These are phyloP conservation scores for Tetraselmis striata DNA, from an alignment of 139 green algal genomes.

Conservation along the genomic window DNA sequence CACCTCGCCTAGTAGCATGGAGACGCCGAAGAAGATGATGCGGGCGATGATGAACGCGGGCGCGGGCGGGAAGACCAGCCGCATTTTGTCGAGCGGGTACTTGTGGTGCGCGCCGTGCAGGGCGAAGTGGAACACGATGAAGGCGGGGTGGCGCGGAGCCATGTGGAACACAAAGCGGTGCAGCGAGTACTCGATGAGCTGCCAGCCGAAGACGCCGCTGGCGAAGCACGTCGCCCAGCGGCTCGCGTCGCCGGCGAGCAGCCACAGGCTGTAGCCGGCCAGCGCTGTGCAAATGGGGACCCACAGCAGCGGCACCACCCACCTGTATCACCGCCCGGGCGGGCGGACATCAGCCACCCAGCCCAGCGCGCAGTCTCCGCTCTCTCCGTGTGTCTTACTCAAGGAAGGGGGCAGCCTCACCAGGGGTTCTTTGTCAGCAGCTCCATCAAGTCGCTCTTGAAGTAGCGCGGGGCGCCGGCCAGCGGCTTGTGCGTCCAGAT, in stretches of 20 bases:
- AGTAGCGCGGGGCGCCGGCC: constrained; percentile 72
- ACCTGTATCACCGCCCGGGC: no score
- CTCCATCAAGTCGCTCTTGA: constrained; percentile 52
- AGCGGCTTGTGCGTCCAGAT: constrained; percentile 74
- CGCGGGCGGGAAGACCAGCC: constrained; percentile 89
- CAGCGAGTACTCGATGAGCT: constrained; percentile 82
- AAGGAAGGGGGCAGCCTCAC: no score
- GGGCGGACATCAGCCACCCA: no score
- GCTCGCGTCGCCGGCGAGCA: neutral
- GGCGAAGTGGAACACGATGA: constrained; percentile 84
- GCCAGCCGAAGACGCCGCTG: constrained; percentile 66
- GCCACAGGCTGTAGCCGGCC: neutral
- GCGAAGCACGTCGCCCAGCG: neutral
- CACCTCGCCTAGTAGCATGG: neutral
- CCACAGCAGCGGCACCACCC: constrained; percentile 85
- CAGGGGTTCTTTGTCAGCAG: constrained; percentile 61
- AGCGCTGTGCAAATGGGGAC: constrained; percentile 45
- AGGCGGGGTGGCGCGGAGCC: constrained; percentile 7
- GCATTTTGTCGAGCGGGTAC: constrained; percentile 70
- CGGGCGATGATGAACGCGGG: constrained; percentile 43
- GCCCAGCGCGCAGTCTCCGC: no score
- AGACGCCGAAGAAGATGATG: neutral
- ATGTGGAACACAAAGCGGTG: constrained; percentile 90
- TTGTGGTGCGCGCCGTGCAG: constrained; percentile 97
- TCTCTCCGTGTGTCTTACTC: no score